Evolutionary conservation across 306 rosid species (phyloP), one percentile per base, ranked within the genome.

Genomic region (Cicer cuneatum): DNA sequence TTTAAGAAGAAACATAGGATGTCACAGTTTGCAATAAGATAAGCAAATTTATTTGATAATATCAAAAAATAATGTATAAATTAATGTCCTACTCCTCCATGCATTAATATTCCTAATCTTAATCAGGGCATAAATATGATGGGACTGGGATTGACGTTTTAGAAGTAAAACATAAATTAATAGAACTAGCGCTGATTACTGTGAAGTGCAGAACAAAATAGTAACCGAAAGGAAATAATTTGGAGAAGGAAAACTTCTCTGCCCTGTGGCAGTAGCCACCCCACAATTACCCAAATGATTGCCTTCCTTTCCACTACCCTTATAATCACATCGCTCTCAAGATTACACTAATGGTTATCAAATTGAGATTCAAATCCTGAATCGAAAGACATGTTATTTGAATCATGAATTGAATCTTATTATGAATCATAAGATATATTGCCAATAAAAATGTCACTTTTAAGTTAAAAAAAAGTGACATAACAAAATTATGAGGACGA

Each of bases 31-130:
- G 62, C 38, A 75, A 38, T 65, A 64, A 54, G 70, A 52, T 16
- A 65, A 40, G 11, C 66, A 74, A 63, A 56, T 35, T 56, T 41
- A 47, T 40, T 33, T 74, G 54, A 64, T 43, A 63, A 48, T 58
- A 16, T 45, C 35, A 29, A 48, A 78, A 16, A 35, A 62, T 46
- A 66, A 43, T 42, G 12, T 63, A 78, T 42, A 53, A 48, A 47
- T 29, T 71, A 11, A 68, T 7, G 6, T 61, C 43, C 35, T 58
- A 46, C n/a, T 21, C 67, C 51, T 68, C 39, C 40, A 3, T 43
- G 54, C 37, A 68, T 18, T 29, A 56, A 40, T 4, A 65, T 9
- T 10, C 53, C 42, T 12, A 66, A 21, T 7, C 53, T 42, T 21
- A 66, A 45, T 12, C 15, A 7, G n/a, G 39, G 42, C 29, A 41